Base-by-base conservation (phyloP, 371 early-diverging fungal genomes). In the Circinella umbellata region DNA sequence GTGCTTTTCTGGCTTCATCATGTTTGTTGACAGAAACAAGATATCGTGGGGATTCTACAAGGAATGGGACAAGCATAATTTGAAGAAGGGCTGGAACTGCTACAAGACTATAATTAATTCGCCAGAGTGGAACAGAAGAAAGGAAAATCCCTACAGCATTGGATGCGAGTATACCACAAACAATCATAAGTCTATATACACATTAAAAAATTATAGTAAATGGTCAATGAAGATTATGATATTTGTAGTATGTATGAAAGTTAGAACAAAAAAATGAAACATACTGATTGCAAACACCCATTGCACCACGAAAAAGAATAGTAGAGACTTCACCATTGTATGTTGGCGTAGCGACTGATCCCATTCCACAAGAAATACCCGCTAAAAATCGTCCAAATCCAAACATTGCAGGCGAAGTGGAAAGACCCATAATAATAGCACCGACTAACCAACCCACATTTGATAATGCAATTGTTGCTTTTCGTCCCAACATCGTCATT, bases 291-390 rank as follows among this genome's bases (percentile, higher is more conserved):
- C 89, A 86, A n/a, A 93, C 84, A 46, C 90, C 88, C 73, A 93
- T 79, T 1, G 87, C 77, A 13, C 95, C 97, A 63, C 95, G 83
- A 15, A 78, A 80, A 6, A 81, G 77, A 3, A 87, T 81, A 0
- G 95, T 93, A 2, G 95, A 79, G 36, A 96, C 86, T 70, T 95
- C 94, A 9, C 90, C 90, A 34, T 96, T 84, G 69, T 96, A 97
- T 5, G 90, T 87, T 0, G 97, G 92, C 4, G 92, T 90, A 14
- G 87, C 87, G 18, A 91, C 88, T 46, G 94, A 90, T 13, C 90
- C 90, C 4, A 92, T 76, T 17, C 97, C 97, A 53, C 93, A 89
- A 4, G 88, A 94, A 48, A 96, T 67, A 46, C 98, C 98, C 61
- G 88, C 82, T 15, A 93, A 62, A 57, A 96, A 78, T 59, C 97